Evolutionary conservation across 2,329 filamentous ascomycete species (phyloP).

Genomic region (Cordyceps javanica): DNA sequence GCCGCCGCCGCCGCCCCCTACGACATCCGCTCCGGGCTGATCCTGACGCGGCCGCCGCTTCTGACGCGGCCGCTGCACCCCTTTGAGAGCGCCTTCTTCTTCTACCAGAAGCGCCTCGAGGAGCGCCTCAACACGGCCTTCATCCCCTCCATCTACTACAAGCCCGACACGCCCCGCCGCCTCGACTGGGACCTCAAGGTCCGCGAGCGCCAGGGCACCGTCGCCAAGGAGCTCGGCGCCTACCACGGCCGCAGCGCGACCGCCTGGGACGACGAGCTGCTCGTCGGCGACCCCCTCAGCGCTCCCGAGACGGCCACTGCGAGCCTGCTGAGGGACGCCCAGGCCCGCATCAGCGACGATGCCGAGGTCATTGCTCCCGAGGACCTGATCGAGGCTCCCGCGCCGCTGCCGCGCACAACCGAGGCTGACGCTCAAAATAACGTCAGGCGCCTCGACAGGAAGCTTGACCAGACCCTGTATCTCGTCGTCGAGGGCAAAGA

Average conservation of each 20-base stretch:
- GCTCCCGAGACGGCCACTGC: constrained; percentile 60
- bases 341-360: constrained; percentile 54
- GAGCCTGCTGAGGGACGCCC: constrained; percentile 68
- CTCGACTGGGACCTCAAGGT: constrained; percentile 88
- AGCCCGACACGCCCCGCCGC: constrained; percentile 76
- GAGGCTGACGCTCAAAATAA: constrained; percentile 76
- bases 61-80: constrained; percentile 77
- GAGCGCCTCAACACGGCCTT: constrained; percentile 87
- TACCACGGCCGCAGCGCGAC: constrained; percentile 66
- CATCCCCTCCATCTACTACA: constrained; percentile 89
- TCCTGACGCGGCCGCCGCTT: constrained; percentile 82
- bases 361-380: constrained; percentile 52
- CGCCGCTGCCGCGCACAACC: constrained; percentile 63
- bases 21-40: constrained; percentile 58
- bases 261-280: constrained; percentile 88
- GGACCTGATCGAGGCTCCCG: constrained; percentile 62
- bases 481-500: constrained; percentile 70
- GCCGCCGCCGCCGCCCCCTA: constrained; percentile 28
- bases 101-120: constrained; percentile 96
- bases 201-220: constrained; percentile 62
- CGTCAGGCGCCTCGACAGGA: constrained; percentile 68
- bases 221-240: constrained; percentile 76
- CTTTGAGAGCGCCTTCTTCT: constrained; percentile 90
- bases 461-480: constrained; percentile 78
- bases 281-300: constrained; percentile 65